Base-by-base conservation (phyloP, 495 filamentous ascomycete genomes). In the Xylaria intraflava region DNA sequence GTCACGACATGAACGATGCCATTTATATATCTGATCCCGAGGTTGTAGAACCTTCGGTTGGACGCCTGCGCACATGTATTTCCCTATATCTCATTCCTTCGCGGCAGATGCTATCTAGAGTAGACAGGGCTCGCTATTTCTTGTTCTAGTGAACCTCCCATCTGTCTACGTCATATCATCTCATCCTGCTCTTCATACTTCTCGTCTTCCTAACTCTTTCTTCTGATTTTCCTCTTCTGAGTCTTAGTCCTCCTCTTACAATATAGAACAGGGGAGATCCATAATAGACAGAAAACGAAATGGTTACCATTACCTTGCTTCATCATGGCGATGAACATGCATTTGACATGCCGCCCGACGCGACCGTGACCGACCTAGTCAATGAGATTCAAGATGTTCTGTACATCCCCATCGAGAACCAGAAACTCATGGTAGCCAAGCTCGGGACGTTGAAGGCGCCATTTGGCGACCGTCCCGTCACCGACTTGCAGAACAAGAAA, bases 361-460 rank as follows among this genome's bases (percentile, higher is more conserved):
- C 78, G 23, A 84, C 80, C 8, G 68, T 85, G 43, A 45, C 77
- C 65, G 85, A 89, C 70, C 85, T 93, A 55, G 75, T 80, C 23
- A 50, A 70, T 46, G 60, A 65, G 23, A 77, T 88, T 57, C 66
- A 81, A 45, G 58, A 64, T 22, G 64, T 59, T 24, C 75, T 91
- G 26, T 77, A 76, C 49, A 84, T 93, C 52, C 85, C 87, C 3
- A 56, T 70, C 22, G 60, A 73, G 9, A 84, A 90, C 69, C 88
- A 91, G 65, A 91, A 90, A 62, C 75, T 88, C 67, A 80, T 91
- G 64, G 73, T 84, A 6, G 77, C 86, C 12, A 83, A 86, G 63
- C 74, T 82, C 46, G 84, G 87, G 36, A 69, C 87, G 48, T 74
- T 84, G 38, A 86, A 85, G 58, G 73, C 80, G 1, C 83, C 86